Percentiles rank a stretch among this genome's conserved stretches.
Evolutionary conservation across 2,329 filamentous ascomycete species (phyloP).

Genomic region (Dactylellina cionopaga): DNA sequence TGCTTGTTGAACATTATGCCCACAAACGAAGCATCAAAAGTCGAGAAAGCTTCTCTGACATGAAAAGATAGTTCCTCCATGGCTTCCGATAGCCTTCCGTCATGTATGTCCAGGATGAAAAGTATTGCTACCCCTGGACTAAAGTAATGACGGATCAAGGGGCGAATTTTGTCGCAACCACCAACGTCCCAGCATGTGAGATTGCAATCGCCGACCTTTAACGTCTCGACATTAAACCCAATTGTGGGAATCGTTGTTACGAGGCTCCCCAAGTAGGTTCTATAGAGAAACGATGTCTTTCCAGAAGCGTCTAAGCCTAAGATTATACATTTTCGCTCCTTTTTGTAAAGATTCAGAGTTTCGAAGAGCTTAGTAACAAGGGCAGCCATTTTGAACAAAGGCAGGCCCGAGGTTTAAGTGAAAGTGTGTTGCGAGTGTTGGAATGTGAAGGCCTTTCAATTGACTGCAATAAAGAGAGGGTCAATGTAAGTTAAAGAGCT

Average conservation of each 20-base stretch:
- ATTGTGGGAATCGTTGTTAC: slow-evolving; percentile 54
- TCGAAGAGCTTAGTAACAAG: slow-evolving; percentile 32
- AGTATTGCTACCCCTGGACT: slow-evolving; percentile 56
- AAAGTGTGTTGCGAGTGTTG: neutral
- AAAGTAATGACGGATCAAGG: slow-evolving; percentile 58
- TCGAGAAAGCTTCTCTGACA: slow-evolving; percentile 53
- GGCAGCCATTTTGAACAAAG: too few relatives aligned
- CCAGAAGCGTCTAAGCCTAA: slow-evolving; percentile 46
- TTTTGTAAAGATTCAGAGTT: neutral
- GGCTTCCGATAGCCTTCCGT: slow-evolving; percentile 56
- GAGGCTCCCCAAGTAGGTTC: slow-evolving; percentile 26
- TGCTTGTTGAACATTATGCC: slow-evolving; percentile 60
- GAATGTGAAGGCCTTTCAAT: too few relatives aligned
- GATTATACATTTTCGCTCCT: slow-evolving; percentile 35
- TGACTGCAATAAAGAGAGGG: neutral
- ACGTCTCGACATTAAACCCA: slow-evolving; percentile 54
- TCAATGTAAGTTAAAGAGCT: too few relatives aligned
- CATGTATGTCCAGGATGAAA: slow-evolving; percentile 58
- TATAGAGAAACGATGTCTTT: slow-evolving; percentile 54
- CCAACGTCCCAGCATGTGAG: slow-evolving; percentile 54
- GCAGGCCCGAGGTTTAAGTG: neutral
- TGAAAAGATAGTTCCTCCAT: slow-evolving; percentile 57
- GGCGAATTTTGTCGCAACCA: slow-evolving; percentile 57
- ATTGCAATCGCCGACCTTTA: slow-evolving; percentile 25
- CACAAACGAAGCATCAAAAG: slow-evolving; percentile 54